Base-by-base conservation (phyloP, 768 basidiomycete genomes). In the Boletus huronensis region DNA sequence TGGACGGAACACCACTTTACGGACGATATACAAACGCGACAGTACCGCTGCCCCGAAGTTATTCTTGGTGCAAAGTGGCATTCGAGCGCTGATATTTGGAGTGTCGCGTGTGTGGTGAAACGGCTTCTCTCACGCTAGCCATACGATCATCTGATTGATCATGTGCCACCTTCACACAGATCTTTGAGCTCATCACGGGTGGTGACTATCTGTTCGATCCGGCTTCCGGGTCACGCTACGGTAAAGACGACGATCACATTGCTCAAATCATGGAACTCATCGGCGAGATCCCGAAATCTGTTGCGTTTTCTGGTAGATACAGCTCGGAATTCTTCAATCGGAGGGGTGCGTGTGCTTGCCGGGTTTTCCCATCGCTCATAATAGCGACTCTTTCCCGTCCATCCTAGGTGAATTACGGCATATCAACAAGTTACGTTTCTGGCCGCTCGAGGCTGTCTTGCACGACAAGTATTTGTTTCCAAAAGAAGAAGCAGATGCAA, bases 181-280 rank as follows among this genome's bases (percentile, higher is more conserved):
- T 93, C 38, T 99, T 99, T 68, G 96, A 98, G 69, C 82, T 98
- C 39, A 83, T 98, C 59, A 93, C 90, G 0, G 96, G 96, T 19
- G 96, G 97, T 21, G 96, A 98, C 70, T 99, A 98, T 72, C 82
- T 99, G 35, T 99, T 99, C 68, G 97, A 98, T 68, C 96, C 96
- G 0, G 93, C 93, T 21, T 90, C 91, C 1, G 96, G 96, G 3
- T 87, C 91, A 45, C 85, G 94, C 39, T 98, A 97, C 68, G 91
- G 87, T 75, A 98, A 98, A 71, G 93, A 96, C 72, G 93, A 95
- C 69, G 90, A 93, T 66, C 95, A 99, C 66, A 92, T 98, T 56
- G 96, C 97, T 3, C 97, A 99, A 75, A 92, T 98, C 59, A 92
- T 98, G 71, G 96, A 99, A 74, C 80, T 98, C 11, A 77, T 98